These are phyloP conservation scores for Gloeostereum incarnatum DNA, from an alignment of 768 basidiomycete species.

Conservation along the genomic window DNA sequence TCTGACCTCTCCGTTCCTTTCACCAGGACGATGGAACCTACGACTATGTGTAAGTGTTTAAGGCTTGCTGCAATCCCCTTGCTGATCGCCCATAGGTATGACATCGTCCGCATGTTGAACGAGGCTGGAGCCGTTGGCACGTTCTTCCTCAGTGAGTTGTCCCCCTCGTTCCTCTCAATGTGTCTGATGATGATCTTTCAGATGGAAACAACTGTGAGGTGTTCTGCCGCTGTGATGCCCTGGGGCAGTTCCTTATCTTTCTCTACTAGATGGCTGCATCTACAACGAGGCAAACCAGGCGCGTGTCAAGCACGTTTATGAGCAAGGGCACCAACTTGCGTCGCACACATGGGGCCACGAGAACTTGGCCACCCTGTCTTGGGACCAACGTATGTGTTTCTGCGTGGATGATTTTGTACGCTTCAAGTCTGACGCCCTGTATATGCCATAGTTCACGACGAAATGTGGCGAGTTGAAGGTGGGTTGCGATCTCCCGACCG, in stretches of 20 bases:
- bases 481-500: conserved; percentile 7
- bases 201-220: conserved; percentile 33
- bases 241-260: background rate
- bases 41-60: conserved; percentile 19
- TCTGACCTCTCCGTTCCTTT: background rate
- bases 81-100: conserved; percentile 18
- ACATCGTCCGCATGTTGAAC: conserved; percentile 24
- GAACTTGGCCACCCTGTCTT: conserved; percentile 27
- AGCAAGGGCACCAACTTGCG: conserved; percentile 30
- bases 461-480: conserved; percentile 38
- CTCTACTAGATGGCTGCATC: conserved; percentile 27
- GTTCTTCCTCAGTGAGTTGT: conserved; percentile 33
- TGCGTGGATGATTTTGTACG: background rate
- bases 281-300: conserved; percentile 22
- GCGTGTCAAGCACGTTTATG: conserved; percentile 25
- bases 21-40: conserved; percentile 40
- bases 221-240: background rate
- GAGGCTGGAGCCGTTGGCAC: conserved; percentile 27
- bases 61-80: background rate
- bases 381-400: conserved; percentile 27
- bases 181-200: conserved; percentile 5
- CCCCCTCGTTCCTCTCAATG: background rate
- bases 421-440: too few relatives aligned
- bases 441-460: conserved; percentile 24
- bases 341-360: conserved; percentile 37